Conservation (phyloP, 176 grass and related monocot genomes). For the Avena insularis region DNA sequence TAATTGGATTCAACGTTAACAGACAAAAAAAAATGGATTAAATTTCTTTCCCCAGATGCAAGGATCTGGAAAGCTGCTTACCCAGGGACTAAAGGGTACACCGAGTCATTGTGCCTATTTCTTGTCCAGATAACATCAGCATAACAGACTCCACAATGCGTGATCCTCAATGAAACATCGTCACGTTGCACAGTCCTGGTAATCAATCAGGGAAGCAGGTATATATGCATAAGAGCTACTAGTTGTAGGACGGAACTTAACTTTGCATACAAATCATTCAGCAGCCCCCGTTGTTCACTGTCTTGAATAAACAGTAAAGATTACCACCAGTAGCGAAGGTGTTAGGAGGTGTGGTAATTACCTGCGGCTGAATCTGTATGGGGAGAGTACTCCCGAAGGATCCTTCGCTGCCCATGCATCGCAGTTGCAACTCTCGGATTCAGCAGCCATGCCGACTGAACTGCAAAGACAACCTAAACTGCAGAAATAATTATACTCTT, state of each 20-base stretch:
- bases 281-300: not conserved
- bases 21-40: not conserved
- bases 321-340: not conserved
- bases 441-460: constrained; percentile 46
- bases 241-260: not conserved
- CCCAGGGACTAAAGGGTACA: constrained; percentile 77
- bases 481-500: not conserved
- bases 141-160: constrained; percentile 76
- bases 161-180: constrained; percentile 77
- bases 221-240: not conserved
- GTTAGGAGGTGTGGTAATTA: not conserved
- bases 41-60: not conserved
- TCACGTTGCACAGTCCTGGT: constrained; percentile 45
- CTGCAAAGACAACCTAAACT: not conserved
- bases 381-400: constrained; percentile 69
- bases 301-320: not conserved
- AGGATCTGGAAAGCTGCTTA: constrained; percentile 37
- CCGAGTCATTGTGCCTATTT: constrained; percentile 53
- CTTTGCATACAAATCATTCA: not conserved
- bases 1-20: not conserved
- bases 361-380: constrained; percentile 74
- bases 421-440: constrained; percentile 55
- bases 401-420: constrained; percentile 72
- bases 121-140: constrained; percentile 69
- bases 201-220: not conserved